Conservation (phyloP, 805 yeast genomes). For the Hanseniaspora nectarophila region DNA sequence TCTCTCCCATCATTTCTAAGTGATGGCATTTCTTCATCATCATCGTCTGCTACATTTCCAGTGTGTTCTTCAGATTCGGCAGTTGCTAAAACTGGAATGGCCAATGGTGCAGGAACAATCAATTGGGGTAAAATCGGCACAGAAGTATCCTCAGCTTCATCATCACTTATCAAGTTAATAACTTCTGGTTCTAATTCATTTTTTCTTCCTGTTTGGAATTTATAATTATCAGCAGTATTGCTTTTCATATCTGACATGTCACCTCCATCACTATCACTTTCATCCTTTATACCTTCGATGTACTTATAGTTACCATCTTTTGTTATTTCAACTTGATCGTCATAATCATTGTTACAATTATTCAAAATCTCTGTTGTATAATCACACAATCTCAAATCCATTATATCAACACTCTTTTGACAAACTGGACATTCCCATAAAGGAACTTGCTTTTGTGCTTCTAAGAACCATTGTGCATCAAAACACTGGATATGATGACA, state of each 20-base stretch:
- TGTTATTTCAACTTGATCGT: constrained; percentile 54
- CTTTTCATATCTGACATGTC: neutral
- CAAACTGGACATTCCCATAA: constrained; percentile 88
- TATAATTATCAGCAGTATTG: constrained; percentile 6
- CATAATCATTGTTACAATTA: constrained; percentile 38
- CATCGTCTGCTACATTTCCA: neutral
- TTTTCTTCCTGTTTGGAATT: constrained; percentile 14
- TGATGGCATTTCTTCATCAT: constrained; percentile 13
- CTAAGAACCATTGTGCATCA: constrained; percentile 63
- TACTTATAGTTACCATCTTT: constrained; percentile 66
- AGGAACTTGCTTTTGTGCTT: constrained; percentile 66
- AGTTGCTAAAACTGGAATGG: neutral
- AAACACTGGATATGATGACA: constrained; percentile 84
- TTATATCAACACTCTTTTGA: constrained; percentile 37
- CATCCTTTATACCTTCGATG: constrained; percentile 20
- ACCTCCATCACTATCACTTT: constrained; percentile 19
- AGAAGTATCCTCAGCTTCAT: constrained; percentile 28
- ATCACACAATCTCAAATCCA: constrained; percentile 61
- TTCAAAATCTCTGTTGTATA: constrained; percentile 53
- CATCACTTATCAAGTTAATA: constrained; percentile 40
- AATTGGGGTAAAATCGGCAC: neutral
- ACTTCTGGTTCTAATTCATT: constrained; percentile 29
- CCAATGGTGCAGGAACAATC: neutral
- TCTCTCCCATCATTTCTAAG: constrained; percentile 14
- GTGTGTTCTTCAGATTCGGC: constrained; percentile 10